Percentiles rank a stretch among this genome's conserved stretches.
Evolutionary conservation across 1,139 yeast genomes (phyloP).

Genomic region (Arxiozyma heterogenica): DNA sequence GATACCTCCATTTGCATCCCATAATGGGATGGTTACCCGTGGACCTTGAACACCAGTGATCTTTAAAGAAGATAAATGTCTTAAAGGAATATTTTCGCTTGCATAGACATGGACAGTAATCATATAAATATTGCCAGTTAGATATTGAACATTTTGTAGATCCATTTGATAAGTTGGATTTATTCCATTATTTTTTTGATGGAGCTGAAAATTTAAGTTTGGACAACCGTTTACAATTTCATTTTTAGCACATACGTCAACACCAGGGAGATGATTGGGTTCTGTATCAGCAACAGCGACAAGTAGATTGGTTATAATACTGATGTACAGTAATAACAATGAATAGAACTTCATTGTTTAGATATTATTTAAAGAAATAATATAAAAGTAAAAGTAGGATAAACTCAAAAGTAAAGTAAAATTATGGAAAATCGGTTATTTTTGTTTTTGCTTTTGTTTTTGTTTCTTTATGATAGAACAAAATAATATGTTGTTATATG

Average conservation of each 20-base stretch:
- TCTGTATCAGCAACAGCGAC: not conserved
- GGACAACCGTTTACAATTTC: not conserved
- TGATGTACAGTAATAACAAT: not conserved
- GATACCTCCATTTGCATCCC: constrained; percentile 19
- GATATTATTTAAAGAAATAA: too few relatives aligned
- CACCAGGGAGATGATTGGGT: not conserved
- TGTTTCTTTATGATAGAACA: too few relatives aligned
- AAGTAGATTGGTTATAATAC: not conserved
- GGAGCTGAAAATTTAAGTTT: constrained; percentile 17
- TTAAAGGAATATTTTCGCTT: constrained; percentile 13
- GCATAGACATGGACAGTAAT: constrained; percentile 26
- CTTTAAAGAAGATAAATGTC: constrained; percentile 23
- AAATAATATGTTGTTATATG: too few relatives aligned
- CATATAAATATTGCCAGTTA: constrained; percentile 15
- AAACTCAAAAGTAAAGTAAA: not conserved
- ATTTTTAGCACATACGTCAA: not conserved
- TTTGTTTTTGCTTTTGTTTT: too few relatives aligned
- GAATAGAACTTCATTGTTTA: not conserved
- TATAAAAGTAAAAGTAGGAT: too few relatives aligned
- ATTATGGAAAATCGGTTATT: too few relatives aligned
- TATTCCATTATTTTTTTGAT: constrained; percentile 4
- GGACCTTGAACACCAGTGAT: constrained; percentile 25
- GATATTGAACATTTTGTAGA: not conserved
- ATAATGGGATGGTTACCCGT: constrained; percentile 18
- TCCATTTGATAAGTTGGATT: constrained; percentile 5